Evolutionary conservation across 179 eudicot genomes (phyloP).

Genomic region (Silene noctiflora): DNA sequence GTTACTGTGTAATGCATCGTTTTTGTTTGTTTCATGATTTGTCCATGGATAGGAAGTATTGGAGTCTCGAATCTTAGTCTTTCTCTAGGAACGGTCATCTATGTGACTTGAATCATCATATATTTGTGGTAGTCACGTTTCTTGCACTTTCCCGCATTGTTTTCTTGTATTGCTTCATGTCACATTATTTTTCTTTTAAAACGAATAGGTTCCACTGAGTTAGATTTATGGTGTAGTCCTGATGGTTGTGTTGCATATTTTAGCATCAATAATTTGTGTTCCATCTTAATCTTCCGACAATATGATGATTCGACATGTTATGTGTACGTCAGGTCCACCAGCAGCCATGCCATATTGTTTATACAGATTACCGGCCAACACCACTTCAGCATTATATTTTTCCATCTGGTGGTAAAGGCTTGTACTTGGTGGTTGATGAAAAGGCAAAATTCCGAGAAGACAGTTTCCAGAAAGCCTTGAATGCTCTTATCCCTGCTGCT

Average conservation of each 20-base stretch:
- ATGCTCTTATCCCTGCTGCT: slow-evolving; percentile 75
- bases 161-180: not conserved
- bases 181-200: not conserved
- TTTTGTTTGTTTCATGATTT: not conserved
- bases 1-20: not conserved
- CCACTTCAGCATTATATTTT: slow-evolving; percentile 97
- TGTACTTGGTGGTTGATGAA: slow-evolving; percentile 94
- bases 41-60: not conserved
- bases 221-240: no score
- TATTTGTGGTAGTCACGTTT: not conserved
- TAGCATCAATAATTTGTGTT: not conserved
- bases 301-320: slow-evolving; percentile 17
- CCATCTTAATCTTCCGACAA: not conserved
- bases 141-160: not conserved
- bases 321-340: slow-evolving; percentile 78
- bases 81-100: not conserved
- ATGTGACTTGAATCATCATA: not conserved
- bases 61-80: not conserved
- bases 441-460: slow-evolving; percentile 95
- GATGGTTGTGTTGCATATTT: not conserved
- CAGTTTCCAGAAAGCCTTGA: slow-evolving; percentile 93
- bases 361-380: slow-evolving; percentile 94
- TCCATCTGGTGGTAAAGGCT: slow-evolving; percentile 89
- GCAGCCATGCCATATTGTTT: slow-evolving; percentile 99
- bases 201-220: not conserved